Percentiles rank a stretch among this genome's conserved stretches.
phyloP scores from a whole-genome alignment of 495 filamentous ascomycete species.

The Endocarpon pusillum region DNA sequence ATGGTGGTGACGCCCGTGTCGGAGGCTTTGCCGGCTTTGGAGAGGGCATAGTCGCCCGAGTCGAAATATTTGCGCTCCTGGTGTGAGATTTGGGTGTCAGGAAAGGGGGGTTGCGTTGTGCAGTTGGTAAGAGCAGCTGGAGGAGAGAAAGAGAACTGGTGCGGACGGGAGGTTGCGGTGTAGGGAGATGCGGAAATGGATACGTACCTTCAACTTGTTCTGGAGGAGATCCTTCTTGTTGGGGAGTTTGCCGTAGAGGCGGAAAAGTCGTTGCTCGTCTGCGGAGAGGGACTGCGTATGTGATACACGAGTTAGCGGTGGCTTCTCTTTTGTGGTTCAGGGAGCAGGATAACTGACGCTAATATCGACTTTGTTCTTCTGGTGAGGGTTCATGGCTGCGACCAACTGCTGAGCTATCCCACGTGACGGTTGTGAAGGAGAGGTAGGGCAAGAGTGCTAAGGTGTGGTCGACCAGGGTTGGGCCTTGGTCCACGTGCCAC shows the following conservation, averaged over 20 bases:
- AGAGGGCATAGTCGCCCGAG: conserved; percentile 92
- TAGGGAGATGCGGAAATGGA: neutral
- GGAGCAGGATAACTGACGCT: conserved; percentile 42
- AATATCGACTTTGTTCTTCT: conserved; percentile 93
- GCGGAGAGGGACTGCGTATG: conserved; percentile 55
- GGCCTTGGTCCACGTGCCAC: too few relatives aligned
- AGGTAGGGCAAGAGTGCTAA: too few relatives aligned
- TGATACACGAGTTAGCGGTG: conserved; percentile 6
- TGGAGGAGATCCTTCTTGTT: conserved; percentile 91
- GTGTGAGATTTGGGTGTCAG: neutral
- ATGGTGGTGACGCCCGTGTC: conserved; percentile 86
- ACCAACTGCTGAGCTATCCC: too few relatives aligned
- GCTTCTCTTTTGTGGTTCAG: conserved; percentile 5
- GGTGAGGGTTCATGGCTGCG: conserved; percentile 94
- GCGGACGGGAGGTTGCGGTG: neutral
- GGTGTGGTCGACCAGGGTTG: too few relatives aligned
- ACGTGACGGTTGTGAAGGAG: too few relatives aligned
- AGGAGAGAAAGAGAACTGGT: conserved; percentile 1
- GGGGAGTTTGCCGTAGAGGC: conserved; percentile 90
- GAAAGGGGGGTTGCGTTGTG: conserved; percentile 3
- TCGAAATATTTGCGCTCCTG: conserved; percentile 99
- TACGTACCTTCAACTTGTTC: conserved; percentile 72
- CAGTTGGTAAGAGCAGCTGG: conserved; percentile 1
- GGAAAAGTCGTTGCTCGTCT: conserved; percentile 89
- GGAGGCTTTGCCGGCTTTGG: conserved; percentile 93